Conservation (phyloP, 2,329 filamentous ascomycete species). For the Ascochyta koolunga region DNA sequence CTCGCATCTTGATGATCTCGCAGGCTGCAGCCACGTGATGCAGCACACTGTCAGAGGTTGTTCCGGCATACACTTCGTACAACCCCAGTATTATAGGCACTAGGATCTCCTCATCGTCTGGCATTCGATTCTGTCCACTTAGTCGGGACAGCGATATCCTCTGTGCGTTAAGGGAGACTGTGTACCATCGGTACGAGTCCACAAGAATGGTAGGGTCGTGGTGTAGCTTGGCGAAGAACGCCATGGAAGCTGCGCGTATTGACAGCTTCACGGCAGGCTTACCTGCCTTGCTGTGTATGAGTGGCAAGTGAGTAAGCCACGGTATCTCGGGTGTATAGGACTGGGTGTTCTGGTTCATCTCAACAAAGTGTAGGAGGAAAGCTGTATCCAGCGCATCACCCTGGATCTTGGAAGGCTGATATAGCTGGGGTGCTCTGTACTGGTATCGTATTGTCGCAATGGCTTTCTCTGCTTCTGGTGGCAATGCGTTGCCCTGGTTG, state of each 20-base stretch:
- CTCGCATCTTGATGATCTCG: slow-evolving; percentile 41
- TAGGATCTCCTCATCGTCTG: slow-evolving; percentile 37
- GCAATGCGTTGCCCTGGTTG: background rate
- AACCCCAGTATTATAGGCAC: slow-evolving; percentile 38
- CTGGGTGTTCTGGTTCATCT: slow-evolving; percentile 28
- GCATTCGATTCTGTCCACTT: slow-evolving; percentile 21
- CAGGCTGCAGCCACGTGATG: slow-evolving; percentile 37
- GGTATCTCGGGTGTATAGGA: slow-evolving; percentile 30
- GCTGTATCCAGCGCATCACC: slow-evolving; percentile 35
- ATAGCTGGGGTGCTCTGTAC: slow-evolving; percentile 29
- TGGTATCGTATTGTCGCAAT: slow-evolving; percentile 32
- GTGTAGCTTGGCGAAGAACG: slow-evolving; percentile 40
- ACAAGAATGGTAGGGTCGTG: slow-evolving; percentile 36
- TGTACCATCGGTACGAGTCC: slow-evolving; percentile 44
- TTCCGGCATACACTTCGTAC: slow-evolving; percentile 41
- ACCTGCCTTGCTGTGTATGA: slow-evolving; percentile 22
- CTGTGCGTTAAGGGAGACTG: slow-evolving; percentile 33
- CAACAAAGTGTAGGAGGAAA: slow-evolving; percentile 41
- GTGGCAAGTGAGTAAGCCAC: slow-evolving; percentile 34
- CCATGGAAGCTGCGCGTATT: slow-evolving; percentile 43
- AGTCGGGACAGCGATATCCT: slow-evolving; percentile 29
- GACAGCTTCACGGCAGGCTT: slow-evolving; percentile 37
- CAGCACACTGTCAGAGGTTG: slow-evolving; percentile 35
- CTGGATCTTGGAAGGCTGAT: slow-evolving; percentile 33
- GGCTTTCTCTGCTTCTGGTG: slow-evolving; percentile 24